Evolutionary conservation across 768 basidiomycete genomes (phyloP), one percentile per base, ranked within the genome.

Genomic region (Hebeloma cylindrosporum): DNA sequence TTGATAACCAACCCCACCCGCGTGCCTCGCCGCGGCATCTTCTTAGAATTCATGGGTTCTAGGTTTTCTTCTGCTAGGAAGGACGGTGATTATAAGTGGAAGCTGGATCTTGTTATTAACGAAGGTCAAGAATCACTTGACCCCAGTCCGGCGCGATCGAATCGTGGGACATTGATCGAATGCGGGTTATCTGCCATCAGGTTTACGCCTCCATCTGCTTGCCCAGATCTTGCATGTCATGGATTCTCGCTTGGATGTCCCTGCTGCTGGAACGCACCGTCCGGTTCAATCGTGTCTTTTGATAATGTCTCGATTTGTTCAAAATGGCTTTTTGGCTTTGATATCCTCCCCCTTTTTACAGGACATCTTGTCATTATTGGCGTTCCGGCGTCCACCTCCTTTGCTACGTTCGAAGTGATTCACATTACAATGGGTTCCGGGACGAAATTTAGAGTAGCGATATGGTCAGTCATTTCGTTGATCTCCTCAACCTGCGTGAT

Each of bases 271-370:
- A 57, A 54, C 48, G 58, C 52, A 58, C 56, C 61, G 65, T 67
- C 72, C 73, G 73, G 64, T 69, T 59, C 52, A 70, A 75, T 68
- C 72, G 73, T 71, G 72, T 69, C 61, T 62, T 67, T 60, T 52
- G 39, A 34, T 32, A 47, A 49, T 43, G 30, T 53, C 47, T 35
- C 45, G 54, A 54, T 53, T 59, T 60, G 45, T 68, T 67, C 61
- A 72, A 65, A 68, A 70, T 64, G 65, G 43, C 57, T 41, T 50
- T 36, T 48, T 43, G 33, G 36, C 31, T 55, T 59, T 53, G 50
- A 57, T 56, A 49, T 42, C 54, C 51, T 48, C 49, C 54, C 45
- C 39, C 46, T 47, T 32, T 37, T 37, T 47, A 40, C 48, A 47
- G 47, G 34, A 32, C 41, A 27, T 31, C 26, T 46, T 45, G 47